Evolutionary conservation across 2,329 filamentous ascomycete genomes (phyloP).

Genomic region (Penicillium sclerotigenum): DNA sequence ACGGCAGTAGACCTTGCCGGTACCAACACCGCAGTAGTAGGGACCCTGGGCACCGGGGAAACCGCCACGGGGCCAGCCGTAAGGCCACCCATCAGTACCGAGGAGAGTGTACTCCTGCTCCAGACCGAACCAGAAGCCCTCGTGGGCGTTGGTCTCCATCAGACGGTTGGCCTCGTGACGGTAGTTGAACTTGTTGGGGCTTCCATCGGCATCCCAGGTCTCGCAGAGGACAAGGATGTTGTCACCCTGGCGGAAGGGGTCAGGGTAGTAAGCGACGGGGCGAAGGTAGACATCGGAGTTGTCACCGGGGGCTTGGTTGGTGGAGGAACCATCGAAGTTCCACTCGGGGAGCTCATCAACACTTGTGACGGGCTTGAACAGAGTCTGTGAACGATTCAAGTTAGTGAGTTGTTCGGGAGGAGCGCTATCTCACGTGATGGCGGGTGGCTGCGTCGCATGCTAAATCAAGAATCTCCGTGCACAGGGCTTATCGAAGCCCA

Average conservation of each 20-base stretch:
- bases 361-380: constrained; percentile 55
- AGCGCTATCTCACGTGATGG: constrained; percentile 6
- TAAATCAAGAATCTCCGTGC: constrained; percentile 22
- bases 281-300: constrained; percentile 98
- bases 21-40: constrained; percentile 97
- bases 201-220: constrained; percentile 91
- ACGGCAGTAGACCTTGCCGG: constrained; percentile 95
- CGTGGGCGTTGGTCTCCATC: constrained; percentile 79
- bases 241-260: constrained; percentile 83
- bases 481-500: constrained; percentile 25
- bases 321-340: constrained; percentile 88
- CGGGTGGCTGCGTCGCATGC: constrained; percentile 27
- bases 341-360: constrained; percentile 70
- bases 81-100: constrained; percentile 80
- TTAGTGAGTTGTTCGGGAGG: constrained; percentile 10
- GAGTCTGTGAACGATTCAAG: constrained; percentile 50
- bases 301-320: constrained; percentile 84
- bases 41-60: constrained; percentile 91
- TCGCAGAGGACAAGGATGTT: constrained; percentile 94
- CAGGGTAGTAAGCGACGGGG: constrained; percentile 82
- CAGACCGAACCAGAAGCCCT: constrained; percentile 94
- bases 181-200: constrained; percentile 98
- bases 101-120: constrained; percentile 98
- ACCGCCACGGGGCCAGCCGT: constrained; percentile 83
- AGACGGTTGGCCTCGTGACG: constrained; percentile 86